phyloP scores from a whole-genome alignment of 2,329 filamentous ascomycete species.

The Hymenoscyphus occultus region DNA sequence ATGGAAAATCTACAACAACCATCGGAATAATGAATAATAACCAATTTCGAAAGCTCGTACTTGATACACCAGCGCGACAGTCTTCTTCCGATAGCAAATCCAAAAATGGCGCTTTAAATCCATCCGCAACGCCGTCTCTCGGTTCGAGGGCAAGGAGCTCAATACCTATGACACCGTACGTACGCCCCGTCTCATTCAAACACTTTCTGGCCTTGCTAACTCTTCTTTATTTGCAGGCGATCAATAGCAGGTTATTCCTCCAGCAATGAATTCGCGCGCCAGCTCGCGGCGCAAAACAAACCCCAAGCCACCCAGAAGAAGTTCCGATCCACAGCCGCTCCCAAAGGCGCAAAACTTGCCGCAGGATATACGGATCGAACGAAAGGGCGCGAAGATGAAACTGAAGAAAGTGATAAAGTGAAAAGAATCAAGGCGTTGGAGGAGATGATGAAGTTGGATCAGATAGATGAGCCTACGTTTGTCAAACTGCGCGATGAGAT shows the following conservation, averaged over 20 bases:
- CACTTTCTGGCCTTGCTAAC: slow-evolving; percentile 6
- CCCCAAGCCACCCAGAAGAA: slow-evolving; percentile 51
- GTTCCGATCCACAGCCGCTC: slow-evolving; percentile 69
- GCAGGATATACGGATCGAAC: slow-evolving; percentile 83
- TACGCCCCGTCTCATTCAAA: slow-evolving; percentile 23
- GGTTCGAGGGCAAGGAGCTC: slow-evolving; percentile 76
- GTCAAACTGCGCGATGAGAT: slow-evolving; percentile 73
- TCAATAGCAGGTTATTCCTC: slow-evolving; percentile 23
- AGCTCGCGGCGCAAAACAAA: slow-evolving; percentile 68
- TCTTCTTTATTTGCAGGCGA: slow-evolving; percentile 18
- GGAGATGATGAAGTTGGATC: slow-evolving; percentile 74
- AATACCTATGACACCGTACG: slow-evolving; percentile 93
- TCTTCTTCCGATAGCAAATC: slow-evolving; percentile 28
- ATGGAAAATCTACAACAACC: neutral
- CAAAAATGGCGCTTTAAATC: slow-evolving; percentile 46
- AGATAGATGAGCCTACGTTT: slow-evolving; percentile 79
- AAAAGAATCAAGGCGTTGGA: slow-evolving; percentile 74
- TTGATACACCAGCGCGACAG: slow-evolving; percentile 47
- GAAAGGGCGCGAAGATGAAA: slow-evolving; percentile 54
- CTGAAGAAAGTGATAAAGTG: slow-evolving; percentile 53
- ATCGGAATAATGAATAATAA: slow-evolving; percentile 80
- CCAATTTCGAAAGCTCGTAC: slow-evolving; percentile 81
- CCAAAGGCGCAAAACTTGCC: slow-evolving; percentile 78
- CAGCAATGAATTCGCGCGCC: slow-evolving; percentile 70
- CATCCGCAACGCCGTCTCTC: slow-evolving; percentile 51